These are phyloP conservation scores for Dothiorella sarmentorum DNA, from an alignment of 2,329 filamentous ascomycete species.

Conservation along the genomic window DNA sequence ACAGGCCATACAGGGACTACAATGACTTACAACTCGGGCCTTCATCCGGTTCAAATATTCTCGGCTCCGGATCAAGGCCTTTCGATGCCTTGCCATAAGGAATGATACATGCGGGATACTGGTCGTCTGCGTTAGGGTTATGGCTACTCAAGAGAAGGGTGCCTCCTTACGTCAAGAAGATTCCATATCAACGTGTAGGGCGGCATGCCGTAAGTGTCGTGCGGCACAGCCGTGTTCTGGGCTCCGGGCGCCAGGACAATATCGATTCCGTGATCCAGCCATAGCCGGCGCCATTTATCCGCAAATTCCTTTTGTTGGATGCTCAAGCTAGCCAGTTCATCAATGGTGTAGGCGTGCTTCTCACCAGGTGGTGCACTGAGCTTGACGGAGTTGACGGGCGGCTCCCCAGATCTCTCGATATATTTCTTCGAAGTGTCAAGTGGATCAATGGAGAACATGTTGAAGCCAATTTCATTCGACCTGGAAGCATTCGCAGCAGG, in stretches of 20 bases:
- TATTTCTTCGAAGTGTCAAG: background rate
- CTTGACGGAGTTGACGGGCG: background rate
- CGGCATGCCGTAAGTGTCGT: conserved; percentile 31
- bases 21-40: conserved; percentile 35
- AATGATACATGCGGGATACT: conserved; percentile 51
- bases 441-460: conserved; percentile 10
- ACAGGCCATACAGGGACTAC: background rate
- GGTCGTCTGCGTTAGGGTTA: background rate
- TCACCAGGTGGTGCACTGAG: background rate
- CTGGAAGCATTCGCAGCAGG: background rate
- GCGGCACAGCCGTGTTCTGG: conserved; percentile 49
- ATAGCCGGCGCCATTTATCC: conserved; percentile 43
- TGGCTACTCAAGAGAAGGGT: background rate
- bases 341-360: conserved; percentile 26
- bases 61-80: conserved; percentile 36
- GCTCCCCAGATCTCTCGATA: conserved; percentile 5
- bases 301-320: conserved; percentile 35
- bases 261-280: conserved; percentile 47
- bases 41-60: conserved; percentile 29
- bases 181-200: conserved; percentile 52
- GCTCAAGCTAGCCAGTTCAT: conserved; percentile 44
- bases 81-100: conserved; percentile 45
- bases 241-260: conserved; percentile 49
- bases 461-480: background rate
- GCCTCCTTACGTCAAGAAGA: conserved; percentile 39